These are phyloP conservation scores for Coemansia brasiliensis DNA, from an alignment of 192 early-diverging fungal genomes.

Conservation along the genomic window DNA sequence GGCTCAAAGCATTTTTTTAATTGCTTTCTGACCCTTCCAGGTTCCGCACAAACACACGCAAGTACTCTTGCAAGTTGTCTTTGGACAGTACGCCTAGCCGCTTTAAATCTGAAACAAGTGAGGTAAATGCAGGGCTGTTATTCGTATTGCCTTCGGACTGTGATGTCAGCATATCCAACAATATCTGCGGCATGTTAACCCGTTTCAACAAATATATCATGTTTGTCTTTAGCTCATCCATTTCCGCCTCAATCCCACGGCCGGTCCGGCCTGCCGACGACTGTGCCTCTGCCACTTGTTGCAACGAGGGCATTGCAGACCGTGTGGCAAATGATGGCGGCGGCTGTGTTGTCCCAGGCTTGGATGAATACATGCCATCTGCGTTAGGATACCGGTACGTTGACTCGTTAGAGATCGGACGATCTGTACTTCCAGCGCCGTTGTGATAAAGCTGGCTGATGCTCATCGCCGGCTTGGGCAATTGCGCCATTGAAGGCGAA, in stretches of 20 bases:
- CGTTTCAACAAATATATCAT: conserved; percentile 35
- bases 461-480: conserved; percentile 12
- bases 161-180: conserved; percentile 23
- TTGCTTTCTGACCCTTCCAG: conserved; percentile 16
- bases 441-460: conserved; percentile 8
- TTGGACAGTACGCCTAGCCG: conserved; percentile 31
- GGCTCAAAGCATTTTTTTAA: not conserved
- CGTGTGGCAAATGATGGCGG: not conserved
- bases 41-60: conserved; percentile 30
- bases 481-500: not conserved
- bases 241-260: conserved; percentile 6
- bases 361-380: not conserved
- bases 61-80: conserved; percentile 37
- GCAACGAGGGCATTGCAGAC: not conserved
- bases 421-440: not conserved
- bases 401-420: no score
- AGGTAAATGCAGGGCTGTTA: conserved; percentile 5
- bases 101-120: conserved; percentile 27
- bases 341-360: not conserved
- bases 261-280: not conserved
- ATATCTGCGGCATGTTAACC: conserved; percentile 35
- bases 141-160: not conserved
- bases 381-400: no score
- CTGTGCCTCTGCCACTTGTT: not conserved
- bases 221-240: conserved; percentile 37